Evolutionary conservation across 148 eudicot species (phyloP), one percentile per base, ranked within the genome.

Genomic region (Rheum nobile): DNA sequence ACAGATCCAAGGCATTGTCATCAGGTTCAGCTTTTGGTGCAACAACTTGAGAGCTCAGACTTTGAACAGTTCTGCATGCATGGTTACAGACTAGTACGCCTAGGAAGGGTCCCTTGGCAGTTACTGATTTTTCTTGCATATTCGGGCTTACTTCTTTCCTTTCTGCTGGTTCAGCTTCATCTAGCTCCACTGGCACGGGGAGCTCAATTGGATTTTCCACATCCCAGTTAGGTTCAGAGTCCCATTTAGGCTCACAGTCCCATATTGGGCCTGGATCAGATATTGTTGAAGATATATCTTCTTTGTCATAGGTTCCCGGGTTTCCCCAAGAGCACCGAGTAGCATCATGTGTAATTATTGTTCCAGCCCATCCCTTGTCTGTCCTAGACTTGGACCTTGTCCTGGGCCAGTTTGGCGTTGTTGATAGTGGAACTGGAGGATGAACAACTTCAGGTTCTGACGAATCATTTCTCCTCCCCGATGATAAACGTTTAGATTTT

Each of bases 181-280:
- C 83, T 4, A 81, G 76, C 17, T 74, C 76, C 4, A 72, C 81
- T 22, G 91, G 96, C 13, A 89, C 99, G 1, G 97, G 93, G 81
- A 95, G 81, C 78, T 95, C 97, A 72, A 95, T 88, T 22, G 88
- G 93, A 75, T 91, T 86, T 75, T 95, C 99, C 71, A 83, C 85
- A 73, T 81, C 80, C 97, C 93, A 91, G 74, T 86, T 75, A 59
- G 90, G 92, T 82, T 91, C 99, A 10, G 79, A 73, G 73, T 95
- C 97, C 99, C 99, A 95, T 81, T 89, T 91, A 0, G 99, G 99
- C 74, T 92, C 99, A 71, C 94, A 84, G 82, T 91, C 99, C 96
- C 97, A 95, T 44, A 95, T 87, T 44, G 99, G 99, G 34, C 99
- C 96, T 16, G 99, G 99, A 81, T 95, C 99, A 72, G 99, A 95